A percentile compares a stretch with the other conserved stretches of the same genome.
Conservation (phyloP, 306 rosid species). For the Abrus pulchellus region DNA sequence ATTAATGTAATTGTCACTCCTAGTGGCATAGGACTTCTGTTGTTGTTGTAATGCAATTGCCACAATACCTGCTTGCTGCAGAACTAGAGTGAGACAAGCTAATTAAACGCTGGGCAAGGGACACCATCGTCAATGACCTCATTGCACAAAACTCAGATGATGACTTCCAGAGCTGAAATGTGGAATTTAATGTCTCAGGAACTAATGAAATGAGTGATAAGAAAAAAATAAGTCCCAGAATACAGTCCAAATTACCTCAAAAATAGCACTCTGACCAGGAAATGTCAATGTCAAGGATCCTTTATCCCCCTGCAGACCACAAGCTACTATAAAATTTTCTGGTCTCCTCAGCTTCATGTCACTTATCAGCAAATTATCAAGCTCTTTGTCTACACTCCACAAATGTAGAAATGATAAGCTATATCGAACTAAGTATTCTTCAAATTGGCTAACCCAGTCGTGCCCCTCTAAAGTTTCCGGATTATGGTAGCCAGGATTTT, state of each 20-base stretch:
- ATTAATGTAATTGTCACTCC: background rate
- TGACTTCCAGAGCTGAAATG: conserved; percentile 96
- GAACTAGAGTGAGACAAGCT: conserved; percentile 87
- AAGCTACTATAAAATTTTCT: conserved; percentile 73
- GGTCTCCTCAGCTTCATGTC: conserved; percentile 91
- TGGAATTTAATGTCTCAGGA: conserved; percentile 61
- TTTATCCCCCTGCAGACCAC: conserved; percentile 93
- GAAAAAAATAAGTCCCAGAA: conserved; percentile 53
- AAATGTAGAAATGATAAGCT: conserved; percentile 88
- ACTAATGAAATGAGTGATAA: conserved; percentile 49
- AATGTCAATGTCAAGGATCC: conserved; percentile 92
- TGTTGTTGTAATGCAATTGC: background rate
- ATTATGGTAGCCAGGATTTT: conserved; percentile 58
- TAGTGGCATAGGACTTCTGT: too few species aligned
- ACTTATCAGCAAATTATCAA: conserved; percentile 80
- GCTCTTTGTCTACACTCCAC: conserved; percentile 82
- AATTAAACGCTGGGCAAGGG: conserved; percentile 94
- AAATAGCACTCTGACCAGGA: conserved; percentile 77
- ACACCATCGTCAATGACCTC: conserved; percentile 91
- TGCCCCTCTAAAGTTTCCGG: conserved; percentile 62
- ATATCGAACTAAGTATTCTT: conserved; percentile 82
- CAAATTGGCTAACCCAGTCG: conserved; percentile 69
- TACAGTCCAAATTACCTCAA: conserved; percentile 75
- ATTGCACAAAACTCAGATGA: conserved; percentile 93
- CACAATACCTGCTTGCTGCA: conserved; percentile 85